A percentile compares a stretch with the other conserved stretches of the same genome.
phyloP scores from a whole-genome alignment of 345 rosid genomes.

The Arabis alpina region DNA sequence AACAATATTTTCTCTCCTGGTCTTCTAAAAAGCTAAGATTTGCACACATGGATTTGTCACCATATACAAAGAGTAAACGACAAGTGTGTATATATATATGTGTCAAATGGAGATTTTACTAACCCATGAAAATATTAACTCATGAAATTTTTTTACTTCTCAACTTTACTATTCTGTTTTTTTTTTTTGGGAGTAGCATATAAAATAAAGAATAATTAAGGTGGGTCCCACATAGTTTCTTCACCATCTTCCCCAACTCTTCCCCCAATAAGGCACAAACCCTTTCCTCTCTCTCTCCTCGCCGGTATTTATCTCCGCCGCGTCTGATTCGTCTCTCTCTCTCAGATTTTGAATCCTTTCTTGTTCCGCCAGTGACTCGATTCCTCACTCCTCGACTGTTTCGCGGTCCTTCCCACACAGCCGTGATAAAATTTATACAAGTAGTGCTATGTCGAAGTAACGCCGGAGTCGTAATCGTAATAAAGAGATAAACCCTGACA shows the following conservation, averaged over 20 bases:
- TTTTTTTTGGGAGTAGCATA: too few relatives aligned
- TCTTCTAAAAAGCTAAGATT: too few relatives aligned
- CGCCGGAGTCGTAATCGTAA: not conserved
- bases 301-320: constrained; percentile 12
- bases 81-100: not conserved
- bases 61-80: not conserved
- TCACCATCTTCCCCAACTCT: not conserved
- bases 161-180: too few relatives aligned
- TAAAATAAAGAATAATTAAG: too few relatives aligned
- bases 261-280: constrained; percentile 17
- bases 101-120: too few relatives aligned
- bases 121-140: too few relatives aligned
- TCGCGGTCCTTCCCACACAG: constrained; percentile 7
- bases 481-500: constrained; percentile 22
- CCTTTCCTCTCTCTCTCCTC: constrained; percentile 12
- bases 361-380: constrained; percentile 17
- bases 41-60: not conserved
- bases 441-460: constrained; percentile 9
- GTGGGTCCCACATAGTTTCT: too few relatives aligned
- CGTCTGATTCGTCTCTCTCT: not conserved
- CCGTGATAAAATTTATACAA: not conserved
- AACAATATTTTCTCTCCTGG: too few relatives aligned
- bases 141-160: too few relatives aligned
- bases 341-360: not conserved
- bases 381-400: not conserved